Conservation (phyloP, 768 basidiomycete species). For the Tricholoma furcatifolium region DNA sequence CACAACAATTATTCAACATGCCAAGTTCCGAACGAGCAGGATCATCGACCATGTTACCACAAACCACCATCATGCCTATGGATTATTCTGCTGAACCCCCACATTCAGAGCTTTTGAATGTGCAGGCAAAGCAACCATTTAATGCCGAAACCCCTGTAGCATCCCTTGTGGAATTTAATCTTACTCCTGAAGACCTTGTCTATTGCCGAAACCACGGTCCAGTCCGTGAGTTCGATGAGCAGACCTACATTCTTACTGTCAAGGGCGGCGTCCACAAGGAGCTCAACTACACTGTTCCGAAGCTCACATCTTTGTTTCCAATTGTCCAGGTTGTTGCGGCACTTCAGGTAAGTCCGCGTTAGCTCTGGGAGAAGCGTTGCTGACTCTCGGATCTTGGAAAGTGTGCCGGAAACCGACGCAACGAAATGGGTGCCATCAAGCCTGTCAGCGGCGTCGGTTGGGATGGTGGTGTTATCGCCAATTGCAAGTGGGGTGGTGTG, state of each 20-base stretch:
- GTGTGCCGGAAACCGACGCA: slow-evolving; percentile 70
- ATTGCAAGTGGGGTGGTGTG: slow-evolving; percentile 66
- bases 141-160: slow-evolving; percentile 67
- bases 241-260: slow-evolving; percentile 40
- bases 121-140: slow-evolving; percentile 52
- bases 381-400: slow-evolving; percentile 15
- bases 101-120: slow-evolving; percentile 45
- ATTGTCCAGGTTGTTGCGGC: slow-evolving; percentile 47
- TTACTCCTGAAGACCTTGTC: slow-evolving; percentile 63
- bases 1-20: neutral
- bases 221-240: slow-evolving; percentile 48
- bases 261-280: slow-evolving; percentile 33
- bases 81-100: slow-evolving; percentile 47
- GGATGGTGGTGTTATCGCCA: slow-evolving; percentile 69
- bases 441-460: slow-evolving; percentile 61
- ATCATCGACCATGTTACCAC: slow-evolving; percentile 1
- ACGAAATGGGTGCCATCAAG: slow-evolving; percentile 60
- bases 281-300: slow-evolving; percentile 31
- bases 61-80: slow-evolving; percentile 41
- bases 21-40: slow-evolving; percentile 15
- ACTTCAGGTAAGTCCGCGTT: slow-evolving; percentile 45
- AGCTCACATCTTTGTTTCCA: slow-evolving; percentile 40
- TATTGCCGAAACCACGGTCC: slow-evolving; percentile 75
- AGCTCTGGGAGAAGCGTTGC: neutral
- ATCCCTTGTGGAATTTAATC: slow-evolving; percentile 53